Evolutionary conservation across 169 alveolate species (phyloP), one percentile per base, ranked within the genome.

Genomic region (Eimeria tenella): DNA sequence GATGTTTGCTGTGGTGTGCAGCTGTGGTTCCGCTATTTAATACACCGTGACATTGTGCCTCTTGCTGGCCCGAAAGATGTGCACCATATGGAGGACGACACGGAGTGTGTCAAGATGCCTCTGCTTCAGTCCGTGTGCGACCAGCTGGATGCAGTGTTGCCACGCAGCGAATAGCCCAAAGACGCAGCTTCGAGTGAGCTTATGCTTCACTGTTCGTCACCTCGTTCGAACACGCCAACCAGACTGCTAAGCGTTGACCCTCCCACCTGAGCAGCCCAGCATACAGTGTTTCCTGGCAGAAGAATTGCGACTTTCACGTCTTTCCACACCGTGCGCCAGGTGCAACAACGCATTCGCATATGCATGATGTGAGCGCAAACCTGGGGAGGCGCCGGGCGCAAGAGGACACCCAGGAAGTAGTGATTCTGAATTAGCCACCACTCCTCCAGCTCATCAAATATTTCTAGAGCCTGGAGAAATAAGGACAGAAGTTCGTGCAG

Each of bases 371-470:
- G 42, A 31, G 42, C 42, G 3, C 77, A 10, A 7, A 68, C 77
- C 31, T 68, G 77, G 3, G 77, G 31, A 17, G 77, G 77, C n/a
- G 77, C 77, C n/a, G n/a, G 77, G 49, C 77, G 77, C 49, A 68
- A 10, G 77, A 68, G 77, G 13, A 92, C 93, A 19, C 55, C 92
- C 49, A 92, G 49, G 63, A 58, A 56, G 25, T 92, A 92, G 65
- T 92, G 95, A 0, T 73, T 75, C 63, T 96, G 97, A 55, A 96
- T 94, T 19, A 96, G 87, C 21, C 96, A 88, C 97, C 97, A 96
- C 93, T 96, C 97, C 71, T 96, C 97, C 68, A 96, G 88, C 60
- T 96, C 97, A 83, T 96, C 97, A 58, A 96, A 96, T 93, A 96
- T 93, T 86, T 96, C 97, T 4, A 96, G 93, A 21, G 71, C 89